Conservation (phyloP, 2,329 filamentous ascomycete species). For the Pseudocercospora crystallina region DNA sequence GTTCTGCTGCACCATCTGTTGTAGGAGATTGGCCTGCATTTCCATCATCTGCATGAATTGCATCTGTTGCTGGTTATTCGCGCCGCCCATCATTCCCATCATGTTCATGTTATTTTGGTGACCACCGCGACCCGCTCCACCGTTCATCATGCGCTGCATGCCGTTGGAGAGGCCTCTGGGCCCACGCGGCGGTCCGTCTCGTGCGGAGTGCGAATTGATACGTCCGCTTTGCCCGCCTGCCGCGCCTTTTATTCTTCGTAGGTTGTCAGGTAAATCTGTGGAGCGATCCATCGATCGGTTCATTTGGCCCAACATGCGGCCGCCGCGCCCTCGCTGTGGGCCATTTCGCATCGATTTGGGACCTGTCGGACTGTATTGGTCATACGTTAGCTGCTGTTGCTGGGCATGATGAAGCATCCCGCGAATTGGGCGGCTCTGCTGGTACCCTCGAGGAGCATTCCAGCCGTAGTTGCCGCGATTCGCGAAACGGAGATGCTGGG, state of each 20-base stretch:
- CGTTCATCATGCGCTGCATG: conserved; percentile 37
- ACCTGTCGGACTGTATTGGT: conserved; percentile 72
- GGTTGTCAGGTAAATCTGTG: conserved; percentile 61
- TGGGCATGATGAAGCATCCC: background rate
- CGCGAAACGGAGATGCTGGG: too few species aligned
- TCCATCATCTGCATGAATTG: conserved; percentile 62
- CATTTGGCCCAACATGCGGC: conserved; percentile 76
- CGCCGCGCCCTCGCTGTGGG: conserved; percentile 60
- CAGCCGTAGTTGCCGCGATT: too few species aligned
- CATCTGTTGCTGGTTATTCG: conserved; percentile 69
- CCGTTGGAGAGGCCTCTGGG: conserved; percentile 56
- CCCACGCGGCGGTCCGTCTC: conserved; percentile 66
- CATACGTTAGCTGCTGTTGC: conserved; percentile 16
- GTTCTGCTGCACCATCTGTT: conserved; percentile 55
- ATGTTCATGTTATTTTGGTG: conserved; percentile 29
- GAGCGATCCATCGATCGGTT: conserved; percentile 74
- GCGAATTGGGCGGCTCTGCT: too few species aligned
- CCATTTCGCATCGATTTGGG: conserved; percentile 91
- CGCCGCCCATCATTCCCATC: conserved; percentile 45
- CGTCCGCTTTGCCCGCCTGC: conserved; percentile 62
- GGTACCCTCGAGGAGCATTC: too few species aligned
- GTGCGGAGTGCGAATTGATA: conserved; percentile 71
- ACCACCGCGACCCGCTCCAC: conserved; percentile 18
- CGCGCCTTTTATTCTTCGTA: conserved; percentile 74
- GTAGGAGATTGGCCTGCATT: conserved; percentile 81